phyloP scores from a whole-genome alignment of 176 grass and related monocot genomes.

The Oryza nivara region DNA sequence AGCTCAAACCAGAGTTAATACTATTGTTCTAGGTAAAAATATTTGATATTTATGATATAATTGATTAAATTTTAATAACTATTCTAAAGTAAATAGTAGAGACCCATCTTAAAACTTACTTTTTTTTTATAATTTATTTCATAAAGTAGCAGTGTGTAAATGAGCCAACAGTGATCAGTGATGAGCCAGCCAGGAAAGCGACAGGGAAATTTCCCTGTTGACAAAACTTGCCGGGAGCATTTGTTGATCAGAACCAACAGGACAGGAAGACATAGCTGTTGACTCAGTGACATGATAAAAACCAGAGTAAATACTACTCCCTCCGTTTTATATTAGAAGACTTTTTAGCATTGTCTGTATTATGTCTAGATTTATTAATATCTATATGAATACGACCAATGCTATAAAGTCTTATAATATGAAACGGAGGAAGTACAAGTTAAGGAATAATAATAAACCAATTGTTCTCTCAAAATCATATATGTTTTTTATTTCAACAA shows the following conservation, averaged over 20 bases:
- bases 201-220: slow-evolving; percentile 31
- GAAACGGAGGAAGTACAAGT: too few relatives aligned
- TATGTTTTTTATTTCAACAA: background rate
- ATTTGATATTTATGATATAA: too few relatives aligned
- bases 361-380: too few relatives aligned
- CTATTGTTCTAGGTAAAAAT: too few relatives aligned
- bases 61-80: too few relatives aligned
- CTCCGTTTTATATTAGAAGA: too few relatives aligned
- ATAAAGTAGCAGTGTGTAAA: background rate
- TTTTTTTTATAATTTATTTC: background rate
- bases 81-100: background rate
- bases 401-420: too few relatives aligned
- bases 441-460: background rate
- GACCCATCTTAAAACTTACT: background rate
- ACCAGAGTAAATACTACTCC: background rate
- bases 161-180: background rate
- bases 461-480: background rate
- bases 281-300: background rate
- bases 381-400: too few relatives aligned
- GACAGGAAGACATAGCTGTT: slow-evolving; percentile 36
- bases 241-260: background rate
- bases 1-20: too few relatives aligned
- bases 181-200: background rate
- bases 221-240: slow-evolving; percentile 23
- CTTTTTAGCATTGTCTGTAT: too few relatives aligned